Evolutionary conservation across 73 alveolate genomes (phyloP).

Genomic region (Strombidium stylifer): DNA sequence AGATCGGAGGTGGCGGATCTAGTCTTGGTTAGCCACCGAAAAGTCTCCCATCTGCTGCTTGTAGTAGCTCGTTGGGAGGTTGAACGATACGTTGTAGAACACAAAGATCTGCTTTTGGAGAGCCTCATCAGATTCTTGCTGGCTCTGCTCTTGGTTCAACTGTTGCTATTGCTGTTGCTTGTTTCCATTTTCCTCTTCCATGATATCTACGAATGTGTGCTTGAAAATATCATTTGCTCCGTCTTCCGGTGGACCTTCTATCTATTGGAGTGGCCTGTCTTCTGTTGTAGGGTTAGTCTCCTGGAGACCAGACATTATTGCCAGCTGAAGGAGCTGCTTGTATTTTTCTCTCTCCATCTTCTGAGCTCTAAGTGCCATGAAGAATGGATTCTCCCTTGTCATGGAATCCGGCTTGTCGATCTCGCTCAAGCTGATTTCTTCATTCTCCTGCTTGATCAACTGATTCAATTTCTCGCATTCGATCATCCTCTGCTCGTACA

Average conservation of each 20-base stretch:
- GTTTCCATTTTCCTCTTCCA: conserved; percentile 2
- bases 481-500: neutral
- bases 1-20: no score
- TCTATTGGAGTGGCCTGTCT: neutral
- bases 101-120: no score
- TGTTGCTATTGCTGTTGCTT: conserved; percentile 11
- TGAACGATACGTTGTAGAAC: conserved; percentile 9
- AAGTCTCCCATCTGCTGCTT: conserved; percentile 26
- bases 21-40: conserved; percentile 1
- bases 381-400: conserved; percentile 21
- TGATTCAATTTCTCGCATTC: neutral
- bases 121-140: no score
- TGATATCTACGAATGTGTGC: conserved; percentile 28
- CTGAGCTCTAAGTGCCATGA: conserved; percentile 8
- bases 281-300: neutral
- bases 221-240: conserved; percentile 10
- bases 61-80: conserved; percentile 8
- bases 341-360: conserved; percentile 17
- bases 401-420: no score
- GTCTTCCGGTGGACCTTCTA: conserved; percentile 6
- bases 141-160: no score
- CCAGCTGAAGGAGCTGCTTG: neutral
- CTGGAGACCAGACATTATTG: neutral
- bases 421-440: neutral
- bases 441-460: neutral